Conservation (phyloP, 345 rosid species). For the Lepidium aucheri region DNA sequence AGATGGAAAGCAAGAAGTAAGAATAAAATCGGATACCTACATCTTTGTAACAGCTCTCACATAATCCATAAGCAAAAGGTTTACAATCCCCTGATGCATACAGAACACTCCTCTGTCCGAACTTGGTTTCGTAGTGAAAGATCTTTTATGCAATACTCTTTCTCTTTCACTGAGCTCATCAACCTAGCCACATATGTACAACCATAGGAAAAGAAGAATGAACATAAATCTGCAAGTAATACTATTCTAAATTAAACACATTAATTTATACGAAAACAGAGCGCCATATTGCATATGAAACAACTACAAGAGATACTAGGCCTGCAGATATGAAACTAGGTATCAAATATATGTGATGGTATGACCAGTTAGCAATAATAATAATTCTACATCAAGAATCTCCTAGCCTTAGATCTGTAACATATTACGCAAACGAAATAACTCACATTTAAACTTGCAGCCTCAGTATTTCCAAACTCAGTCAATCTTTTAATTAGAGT, state of each 20-base stretch:
- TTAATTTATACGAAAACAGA: no score
- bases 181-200: constrained; percentile 37
- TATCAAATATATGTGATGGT: no score
- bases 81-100: constrained; percentile 50
- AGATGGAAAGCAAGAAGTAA: not conserved
- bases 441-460: constrained; percentile 75
- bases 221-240: not conserved
- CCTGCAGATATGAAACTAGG: no score
- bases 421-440: not conserved
- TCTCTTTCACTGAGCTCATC: constrained; percentile 61
- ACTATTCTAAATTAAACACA: no score
- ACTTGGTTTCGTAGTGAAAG: constrained; percentile 19
- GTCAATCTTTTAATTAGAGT: constrained; percentile 73
- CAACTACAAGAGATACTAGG: no score
- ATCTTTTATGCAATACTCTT: constrained; percentile 33
- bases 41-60: constrained; percentile 55
- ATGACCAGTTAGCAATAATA: not conserved
- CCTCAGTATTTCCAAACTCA: constrained; percentile 78
- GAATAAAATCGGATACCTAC: constrained; percentile 31
- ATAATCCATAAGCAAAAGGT: constrained; percentile 58
- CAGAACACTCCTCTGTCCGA: constrained; percentile 42
- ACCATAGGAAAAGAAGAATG: no score
- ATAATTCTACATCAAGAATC: not conserved
- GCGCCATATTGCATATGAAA: no score
- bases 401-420: not conserved